Base-by-base conservation (phyloP, 1,284 basidiomycete genomes). In the Cystobasidiaceae sp. region DNA sequence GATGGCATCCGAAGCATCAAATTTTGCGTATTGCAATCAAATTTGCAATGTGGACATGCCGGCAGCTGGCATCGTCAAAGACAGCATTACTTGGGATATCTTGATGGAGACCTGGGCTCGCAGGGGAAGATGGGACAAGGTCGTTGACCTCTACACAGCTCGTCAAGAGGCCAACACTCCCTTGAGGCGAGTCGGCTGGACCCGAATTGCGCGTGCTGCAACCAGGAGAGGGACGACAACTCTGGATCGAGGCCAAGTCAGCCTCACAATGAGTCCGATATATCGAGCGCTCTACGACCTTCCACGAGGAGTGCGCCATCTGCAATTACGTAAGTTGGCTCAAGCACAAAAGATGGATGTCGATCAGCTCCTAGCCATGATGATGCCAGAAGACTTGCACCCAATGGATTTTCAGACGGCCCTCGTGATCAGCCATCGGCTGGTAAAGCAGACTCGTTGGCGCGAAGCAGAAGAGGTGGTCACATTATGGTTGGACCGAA, bases 381-480 rank as follows among this genome's bases (percentile, higher is more conserved):
- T 64, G 61, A 64, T 64, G 61, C 61, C 61, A 44, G 44, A 51
- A 5, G 52, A 64, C 30, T 25, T 55, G 17, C 21, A 34, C 17
- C 61, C 61, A 4, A 19, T 64, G 32, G 61, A 64, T 33, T 64
- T 55, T 41, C 52, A 64, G 33, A 30, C 61, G 5, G 48, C 61
- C 6, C 30, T 55, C 17, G 61, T 27, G 27, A 33, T 64, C 30
- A 52, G 51, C 13, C 61, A 64, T 21, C 39, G 61, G 23, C 44
- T 64, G 27, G 51, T 45, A 17, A 64, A 64, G 30, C 61, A 64
- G 33, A 3, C 37, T 19, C 41, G 61, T 13, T 64, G 61, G 61
- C 41, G 45, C n/a, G 61, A 64, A 32, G 61, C 61, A 17, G 52
- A 55, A 30, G 61, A 64, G 27, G 52, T 64, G 4, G 61, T 51